Evolutionary conservation across 768 basidiomycete species (phyloP), one percentile per base, ranked within the genome.

Genomic region (Collybia mongolica): DNA sequence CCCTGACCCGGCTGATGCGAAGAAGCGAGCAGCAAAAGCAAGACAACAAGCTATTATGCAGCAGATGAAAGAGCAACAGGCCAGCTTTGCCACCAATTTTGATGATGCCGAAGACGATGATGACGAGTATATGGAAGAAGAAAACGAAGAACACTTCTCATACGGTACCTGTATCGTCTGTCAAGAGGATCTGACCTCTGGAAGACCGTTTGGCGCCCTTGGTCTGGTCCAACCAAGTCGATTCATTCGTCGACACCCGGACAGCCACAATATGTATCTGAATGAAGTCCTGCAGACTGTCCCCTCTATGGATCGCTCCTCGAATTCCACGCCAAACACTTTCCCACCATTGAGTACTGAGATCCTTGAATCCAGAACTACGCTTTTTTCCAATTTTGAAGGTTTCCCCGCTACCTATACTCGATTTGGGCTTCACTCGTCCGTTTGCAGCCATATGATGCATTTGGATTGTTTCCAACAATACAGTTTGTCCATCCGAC

Each of bases 121-220:
- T 5, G 86, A 86, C 5, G 90, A 90, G 1, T 78, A 81, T 5
- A 81, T 79, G 60, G 73, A 74, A 28, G 78, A 79, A 7, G 70
- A 76, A 6, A 70, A 67, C 1, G 77, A 77, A 15, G 72, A 75
- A 41, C 62, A 75, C 18, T 63, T 78, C 2, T 86, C 86, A 11
- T 87, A 84, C 52, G 96, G 96, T 2, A 88, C 87, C n/a, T 99
- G 97, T 64, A 98, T 99, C 54, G 94, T 98, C 8, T 99, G 97
- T 58, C 97, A 98, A 64, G 97, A 98, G 63, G 91, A 94, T 53
- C 80, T 98, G 45, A 88, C 83, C 56, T 63, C 77, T 2, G 69
- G 77, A 14, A 78, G 80, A 52, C 73, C 90, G 0, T 98, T 97
- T 65, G 97, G 97, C 5, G 81, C 82, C 24, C 80, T 99, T 15